These are phyloP conservation scores for Kwoniella shandongensis DNA, from an alignment of 768 basidiomycete genomes.

Conservation along the genomic window DNA sequence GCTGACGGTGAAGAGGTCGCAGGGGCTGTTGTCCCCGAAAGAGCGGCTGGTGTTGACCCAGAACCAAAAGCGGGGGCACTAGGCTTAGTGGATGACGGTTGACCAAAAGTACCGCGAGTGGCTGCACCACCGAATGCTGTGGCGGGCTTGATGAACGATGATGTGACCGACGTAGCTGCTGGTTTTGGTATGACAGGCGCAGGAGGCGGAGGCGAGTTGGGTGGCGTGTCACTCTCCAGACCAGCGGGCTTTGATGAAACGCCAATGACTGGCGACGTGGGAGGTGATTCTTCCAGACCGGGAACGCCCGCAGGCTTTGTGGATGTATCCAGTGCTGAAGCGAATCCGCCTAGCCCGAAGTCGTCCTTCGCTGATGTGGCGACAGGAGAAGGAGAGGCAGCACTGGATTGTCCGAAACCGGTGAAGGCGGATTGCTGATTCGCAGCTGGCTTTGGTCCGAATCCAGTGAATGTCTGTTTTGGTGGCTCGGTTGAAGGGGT, in stretches of 20 bases:
- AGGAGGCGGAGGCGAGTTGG: conserved; percentile 23
- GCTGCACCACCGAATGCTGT: conserved; percentile 34
- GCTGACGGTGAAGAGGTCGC: conserved; percentile 37
- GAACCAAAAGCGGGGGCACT: conserved; percentile 25
- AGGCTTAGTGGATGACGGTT: conserved; percentile 23
- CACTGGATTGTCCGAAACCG: conserved; percentile 4
- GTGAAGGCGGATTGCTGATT: neutral
- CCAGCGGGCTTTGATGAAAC: conserved; percentile 18
- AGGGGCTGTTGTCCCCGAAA: conserved; percentile 8
- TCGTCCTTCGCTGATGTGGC: conserved; percentile 14
- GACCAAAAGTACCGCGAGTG: conserved; percentile 34
- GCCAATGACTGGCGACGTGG: conserved; percentile 26
- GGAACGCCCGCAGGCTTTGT: conserved; percentile 26
- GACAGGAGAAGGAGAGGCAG: conserved; percentile 5
- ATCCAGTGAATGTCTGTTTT: conserved; percentile 22
- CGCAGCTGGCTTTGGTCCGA: conserved; percentile 32
- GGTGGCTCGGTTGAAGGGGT: conserved; percentile 11
- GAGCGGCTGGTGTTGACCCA: conserved; percentile 22
- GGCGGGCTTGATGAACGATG: conserved; percentile 45
- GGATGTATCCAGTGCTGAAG: conserved; percentile 29
- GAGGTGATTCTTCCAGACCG: conserved; percentile 40
- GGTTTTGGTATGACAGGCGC: conserved; percentile 1
- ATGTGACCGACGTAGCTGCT: conserved; percentile 3
- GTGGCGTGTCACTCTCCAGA: conserved; percentile 39
- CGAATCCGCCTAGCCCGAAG: conserved; percentile 45